phyloP scores from a whole-genome alignment of 2,329 filamentous ascomycete species.

The Fonsecaea erecta region DNA sequence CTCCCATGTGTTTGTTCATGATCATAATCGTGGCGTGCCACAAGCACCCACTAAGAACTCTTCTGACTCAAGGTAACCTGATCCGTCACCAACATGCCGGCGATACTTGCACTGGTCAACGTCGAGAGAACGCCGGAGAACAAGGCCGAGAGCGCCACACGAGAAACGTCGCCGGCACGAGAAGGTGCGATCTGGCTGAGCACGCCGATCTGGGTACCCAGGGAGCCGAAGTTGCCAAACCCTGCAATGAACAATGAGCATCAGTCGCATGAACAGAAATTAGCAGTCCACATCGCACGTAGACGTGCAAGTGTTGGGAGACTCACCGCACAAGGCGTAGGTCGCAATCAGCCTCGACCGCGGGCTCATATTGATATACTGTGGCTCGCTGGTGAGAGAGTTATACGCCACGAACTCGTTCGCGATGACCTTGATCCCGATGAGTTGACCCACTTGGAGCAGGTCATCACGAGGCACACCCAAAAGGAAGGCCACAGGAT shows the following conservation, averaged over 20 bases:
- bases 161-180: conserved; percentile 74
- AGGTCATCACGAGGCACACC: conserved; percentile 74
- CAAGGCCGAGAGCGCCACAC: conserved; percentile 76
- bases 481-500: conserved; percentile 78
- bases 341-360: conserved; percentile 82
- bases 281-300: not conserved
- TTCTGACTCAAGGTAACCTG: conserved; percentile 24
- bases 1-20: not conserved
- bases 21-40: not conserved
- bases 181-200: conserved; percentile 78
- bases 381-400: conserved; percentile 56
- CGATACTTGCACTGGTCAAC: conserved; percentile 76
- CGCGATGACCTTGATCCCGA: conserved; percentile 82
- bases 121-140: conserved; percentile 79
- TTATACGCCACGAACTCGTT: conserved; percentile 82
- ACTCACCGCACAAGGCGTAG: conserved; percentile 73
- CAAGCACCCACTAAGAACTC: not conserved
- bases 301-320: not conserved
- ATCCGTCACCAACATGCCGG: conserved; percentile 68
- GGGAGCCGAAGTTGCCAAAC: conserved; percentile 83
- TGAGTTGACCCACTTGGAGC: conserved; percentile 74
- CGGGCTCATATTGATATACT: conserved; percentile 64
- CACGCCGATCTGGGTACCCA: conserved; percentile 89
- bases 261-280: not conserved
- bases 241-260: conserved; percentile 44